Conservation (phyloP, 1,139 yeast genomes). For the Candida frijolesensis region DNA sequence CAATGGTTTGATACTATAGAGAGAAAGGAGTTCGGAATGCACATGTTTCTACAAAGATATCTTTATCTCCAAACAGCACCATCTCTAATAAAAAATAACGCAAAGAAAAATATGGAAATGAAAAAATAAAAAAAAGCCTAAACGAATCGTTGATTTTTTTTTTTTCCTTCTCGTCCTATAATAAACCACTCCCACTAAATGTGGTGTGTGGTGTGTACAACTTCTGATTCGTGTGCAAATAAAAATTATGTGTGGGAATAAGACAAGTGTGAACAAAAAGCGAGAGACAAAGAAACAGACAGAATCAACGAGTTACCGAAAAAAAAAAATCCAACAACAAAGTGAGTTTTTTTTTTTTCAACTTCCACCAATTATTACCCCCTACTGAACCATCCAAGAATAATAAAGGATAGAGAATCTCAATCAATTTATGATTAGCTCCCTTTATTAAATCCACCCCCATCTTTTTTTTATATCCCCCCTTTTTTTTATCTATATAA, state of each 20-base stretch:
- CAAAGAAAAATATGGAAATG: no score
- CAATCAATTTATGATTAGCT: constrained; percentile 1
- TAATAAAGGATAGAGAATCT: neutral
- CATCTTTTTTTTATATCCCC: neutral
- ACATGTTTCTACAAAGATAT: no score
- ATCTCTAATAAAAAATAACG: no score
- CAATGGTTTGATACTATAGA: no score
- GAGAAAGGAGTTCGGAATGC: no score
- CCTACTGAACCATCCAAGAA: neutral
- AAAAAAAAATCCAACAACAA: constrained; percentile 1
- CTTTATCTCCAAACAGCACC: no score
- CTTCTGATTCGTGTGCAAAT: neutral
- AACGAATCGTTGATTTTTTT: neutral
- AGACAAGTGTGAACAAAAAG: neutral
- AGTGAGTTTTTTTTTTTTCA: neutral
- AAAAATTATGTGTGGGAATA: neutral
- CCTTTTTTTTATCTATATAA: neutral
- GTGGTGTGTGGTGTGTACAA: neutral
- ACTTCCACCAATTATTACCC: neutral
- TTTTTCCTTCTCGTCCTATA: neutral
- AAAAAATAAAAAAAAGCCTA: no score
- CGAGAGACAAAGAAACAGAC: neutral
- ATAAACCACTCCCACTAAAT: neutral
- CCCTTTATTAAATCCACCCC: neutral
- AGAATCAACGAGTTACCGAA: constrained; percentile 1